Percentiles rank a stretch among this genome's conserved stretches.
These are phyloP conservation scores for Phoma sp. DNA, from an alignment of 2,329 filamentous ascomycete genomes.

Conservation along the genomic window DNA sequence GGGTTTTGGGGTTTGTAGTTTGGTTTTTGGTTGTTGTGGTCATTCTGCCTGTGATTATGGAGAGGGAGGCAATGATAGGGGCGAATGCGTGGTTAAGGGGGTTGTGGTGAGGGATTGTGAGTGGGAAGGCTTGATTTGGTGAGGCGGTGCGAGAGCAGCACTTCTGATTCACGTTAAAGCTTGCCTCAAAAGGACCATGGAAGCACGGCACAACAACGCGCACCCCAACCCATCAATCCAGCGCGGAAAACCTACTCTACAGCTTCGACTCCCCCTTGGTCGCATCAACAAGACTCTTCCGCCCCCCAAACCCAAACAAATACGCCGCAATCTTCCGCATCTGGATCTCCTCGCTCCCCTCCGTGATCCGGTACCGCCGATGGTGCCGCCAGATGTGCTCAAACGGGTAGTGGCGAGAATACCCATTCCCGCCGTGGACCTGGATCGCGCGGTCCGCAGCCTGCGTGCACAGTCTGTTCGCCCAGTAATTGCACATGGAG, in stretches of 20 bases:
- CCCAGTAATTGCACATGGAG: conserved; percentile 71
- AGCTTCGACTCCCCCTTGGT: conserved; percentile 41
- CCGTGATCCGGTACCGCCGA: conserved; percentile 67
- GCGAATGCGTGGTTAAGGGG: conserved; percentile 29
- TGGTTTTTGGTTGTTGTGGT: conserved; percentile 37
- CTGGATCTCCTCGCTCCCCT: conserved; percentile 70
- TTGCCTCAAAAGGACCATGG: no score
- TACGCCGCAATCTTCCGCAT: conserved; percentile 69
- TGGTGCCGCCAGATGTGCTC: conserved; percentile 72
- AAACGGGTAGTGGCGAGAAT: conserved; percentile 64
- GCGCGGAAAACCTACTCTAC: conserved; percentile 14
- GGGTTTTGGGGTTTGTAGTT: conserved; percentile 21
- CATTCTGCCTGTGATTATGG: conserved; percentile 34
- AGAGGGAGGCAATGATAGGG: conserved; percentile 37
- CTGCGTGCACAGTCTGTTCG: conserved; percentile 65
- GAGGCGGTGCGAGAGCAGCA: no score
- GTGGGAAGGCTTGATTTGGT: not conserved
- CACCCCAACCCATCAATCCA: no score
- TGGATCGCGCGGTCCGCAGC: conserved; percentile 69
- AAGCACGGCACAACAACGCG: no score
- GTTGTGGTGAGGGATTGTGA: not conserved
- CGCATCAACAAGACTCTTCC: conserved; percentile 48
- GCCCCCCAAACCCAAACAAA: conserved; percentile 61
- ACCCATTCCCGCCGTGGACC: conserved; percentile 65
- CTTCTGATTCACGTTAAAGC: no score